Percentiles rank a stretch among this genome's conserved stretches.
These are phyloP conservation scores for Debaryomycetaceae sp. DNA, from an alignment of 1,139 yeast genomes.

Conservation along the genomic window DNA sequence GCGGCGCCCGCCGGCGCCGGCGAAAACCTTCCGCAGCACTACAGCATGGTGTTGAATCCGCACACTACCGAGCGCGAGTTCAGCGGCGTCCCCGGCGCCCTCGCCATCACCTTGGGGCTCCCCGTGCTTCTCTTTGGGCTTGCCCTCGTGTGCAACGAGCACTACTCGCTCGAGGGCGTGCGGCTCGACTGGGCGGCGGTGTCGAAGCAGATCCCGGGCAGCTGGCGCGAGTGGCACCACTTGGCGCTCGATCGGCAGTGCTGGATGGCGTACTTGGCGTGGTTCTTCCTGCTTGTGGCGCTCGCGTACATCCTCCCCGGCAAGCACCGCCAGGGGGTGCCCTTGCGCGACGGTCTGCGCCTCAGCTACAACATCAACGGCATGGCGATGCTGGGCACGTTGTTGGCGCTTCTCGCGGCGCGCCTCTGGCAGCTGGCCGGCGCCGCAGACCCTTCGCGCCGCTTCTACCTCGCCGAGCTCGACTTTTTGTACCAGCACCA, in stretches of 20 bases:
- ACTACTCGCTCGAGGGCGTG: conserved; percentile 49
- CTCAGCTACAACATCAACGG: conserved; percentile 84
- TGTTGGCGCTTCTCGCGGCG: conserved; percentile 43
- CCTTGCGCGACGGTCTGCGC: conserved; percentile 68
- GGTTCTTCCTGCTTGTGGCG: conserved; percentile 66
- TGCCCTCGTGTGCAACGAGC: conserved; percentile 53
- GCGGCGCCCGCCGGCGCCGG: too few species aligned
- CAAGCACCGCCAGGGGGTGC: conserved; percentile 56
- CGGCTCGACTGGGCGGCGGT: conserved; percentile 37
- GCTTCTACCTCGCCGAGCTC: conserved; percentile 69
- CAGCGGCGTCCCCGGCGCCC: conserved; percentile 71
- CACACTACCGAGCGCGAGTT: conserved; percentile 68
- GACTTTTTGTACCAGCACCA: conserved; percentile 68
- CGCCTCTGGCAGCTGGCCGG: conserved; percentile 50
- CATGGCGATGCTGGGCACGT: conserved; percentile 44
- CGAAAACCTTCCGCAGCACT: too few species aligned
- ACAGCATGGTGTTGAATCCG: conserved; percentile 59
- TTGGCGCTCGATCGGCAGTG: conserved; percentile 37
- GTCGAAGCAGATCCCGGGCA: conserved; percentile 20
- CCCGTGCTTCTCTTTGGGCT: conserved; percentile 61
- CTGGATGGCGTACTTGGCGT: conserved; percentile 63
- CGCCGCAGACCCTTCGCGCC: too few species aligned
- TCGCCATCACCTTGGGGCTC: conserved; percentile 59
- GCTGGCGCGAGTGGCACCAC: conserved; percentile 20
- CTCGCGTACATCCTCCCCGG: conserved; percentile 79